Conservation (phyloP, 331 rosid genomes). For the Telfairia occidentalis region DNA sequence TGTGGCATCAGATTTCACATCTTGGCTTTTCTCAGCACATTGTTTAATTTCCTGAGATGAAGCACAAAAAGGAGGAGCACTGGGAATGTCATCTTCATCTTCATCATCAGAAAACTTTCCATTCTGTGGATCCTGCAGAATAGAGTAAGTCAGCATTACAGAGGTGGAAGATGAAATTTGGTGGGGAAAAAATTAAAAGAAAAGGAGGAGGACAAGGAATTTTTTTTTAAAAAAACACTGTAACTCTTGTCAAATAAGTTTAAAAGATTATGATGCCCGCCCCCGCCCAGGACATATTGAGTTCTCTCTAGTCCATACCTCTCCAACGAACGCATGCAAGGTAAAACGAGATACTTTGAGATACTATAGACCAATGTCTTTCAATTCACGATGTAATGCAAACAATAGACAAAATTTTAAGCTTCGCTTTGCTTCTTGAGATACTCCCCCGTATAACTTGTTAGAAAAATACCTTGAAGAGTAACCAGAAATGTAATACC, state of each 20-base stretch:
- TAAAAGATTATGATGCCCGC: background rate
- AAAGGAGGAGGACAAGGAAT: background rate
- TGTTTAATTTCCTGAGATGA: slow-evolving; percentile 48
- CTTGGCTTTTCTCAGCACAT: slow-evolving; percentile 25
- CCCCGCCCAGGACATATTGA: background rate
- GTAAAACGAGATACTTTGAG: background rate
- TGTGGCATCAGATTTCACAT: slow-evolving; percentile 26
- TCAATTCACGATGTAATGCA: background rate
- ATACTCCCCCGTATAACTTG: background rate
- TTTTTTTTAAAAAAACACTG: background rate
- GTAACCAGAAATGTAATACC: background rate
- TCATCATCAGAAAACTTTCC: slow-evolving; percentile 58
- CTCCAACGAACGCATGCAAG: background rate
- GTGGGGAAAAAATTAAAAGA: background rate
- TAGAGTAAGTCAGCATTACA: slow-evolving; percentile 14
- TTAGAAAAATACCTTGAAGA: background rate
- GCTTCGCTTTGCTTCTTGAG: background rate
- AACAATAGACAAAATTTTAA: background rate
- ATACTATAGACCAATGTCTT: background rate
- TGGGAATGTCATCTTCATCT: slow-evolving; percentile 55
- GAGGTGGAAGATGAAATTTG: background rate
- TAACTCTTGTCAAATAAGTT: background rate
- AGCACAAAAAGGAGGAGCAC: slow-evolving; percentile 79
- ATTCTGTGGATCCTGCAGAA: slow-evolving; percentile 29
- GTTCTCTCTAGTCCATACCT: background rate